phyloP scores from a whole-genome alignment of 208 protist species.

The Wallacemonas sp. region DNA sequence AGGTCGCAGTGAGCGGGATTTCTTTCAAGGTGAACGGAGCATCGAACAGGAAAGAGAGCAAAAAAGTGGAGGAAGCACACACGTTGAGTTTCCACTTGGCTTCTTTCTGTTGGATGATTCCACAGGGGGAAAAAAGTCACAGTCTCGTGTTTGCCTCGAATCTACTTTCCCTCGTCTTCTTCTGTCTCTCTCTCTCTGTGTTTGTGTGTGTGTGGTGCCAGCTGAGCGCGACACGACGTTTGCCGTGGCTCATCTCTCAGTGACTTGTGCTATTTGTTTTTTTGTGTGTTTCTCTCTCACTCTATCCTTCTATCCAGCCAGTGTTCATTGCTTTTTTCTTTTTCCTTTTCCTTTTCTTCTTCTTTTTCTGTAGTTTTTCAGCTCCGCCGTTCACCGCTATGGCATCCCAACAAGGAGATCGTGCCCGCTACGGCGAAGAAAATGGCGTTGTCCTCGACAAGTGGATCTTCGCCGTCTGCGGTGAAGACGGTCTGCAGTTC shows the following conservation, averaged over 20 bases:
- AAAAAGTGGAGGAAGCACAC: too few species aligned
- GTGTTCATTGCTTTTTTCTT: constrained; percentile 14
- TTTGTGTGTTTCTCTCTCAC: background rate
- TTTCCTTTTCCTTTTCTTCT: background rate
- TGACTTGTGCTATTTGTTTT: background rate
- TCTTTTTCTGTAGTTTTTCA: constrained; percentile 15
- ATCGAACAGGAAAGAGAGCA: too few species aligned
- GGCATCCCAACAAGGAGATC: background rate
- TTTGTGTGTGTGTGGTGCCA: background rate
- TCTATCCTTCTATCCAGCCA: background rate
- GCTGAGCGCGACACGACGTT: background rate
- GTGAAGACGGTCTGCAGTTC: constrained; percentile 49
- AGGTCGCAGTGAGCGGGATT: too few species aligned
- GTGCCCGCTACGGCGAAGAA: constrained; percentile 37
- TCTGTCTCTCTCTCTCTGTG: background rate
- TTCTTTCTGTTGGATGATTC: too few species aligned
- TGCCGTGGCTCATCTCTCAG: background rate
- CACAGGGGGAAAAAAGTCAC: too few species aligned
- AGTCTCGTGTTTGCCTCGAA: background rate
- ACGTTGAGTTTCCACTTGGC: too few species aligned
- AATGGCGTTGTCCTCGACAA: constrained; percentile 50
- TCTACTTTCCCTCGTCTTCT: background rate
- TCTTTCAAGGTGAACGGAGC: too few species aligned
- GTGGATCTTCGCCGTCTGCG: constrained; percentile 66
- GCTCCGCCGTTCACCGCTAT: background rate